phyloP scores from a whole-genome alignment of 2,329 filamentous ascomycete genomes.

The Microdochium paspali region DNA sequence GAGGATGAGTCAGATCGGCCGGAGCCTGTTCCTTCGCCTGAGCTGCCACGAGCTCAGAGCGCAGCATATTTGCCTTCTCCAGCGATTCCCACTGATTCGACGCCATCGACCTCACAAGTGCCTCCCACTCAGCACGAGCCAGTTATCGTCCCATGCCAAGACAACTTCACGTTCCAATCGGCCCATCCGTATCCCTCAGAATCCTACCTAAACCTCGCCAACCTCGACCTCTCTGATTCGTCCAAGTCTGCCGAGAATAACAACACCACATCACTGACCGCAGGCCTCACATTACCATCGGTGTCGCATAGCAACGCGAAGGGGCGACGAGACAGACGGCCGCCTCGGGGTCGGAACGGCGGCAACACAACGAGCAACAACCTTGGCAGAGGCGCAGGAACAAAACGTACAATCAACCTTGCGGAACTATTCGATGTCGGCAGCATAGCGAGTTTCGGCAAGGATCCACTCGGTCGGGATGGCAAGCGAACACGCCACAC shows the following conservation, averaged over 20 bases:
- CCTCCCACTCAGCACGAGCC: constrained; percentile 15
- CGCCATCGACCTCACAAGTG: constrained; percentile 15
- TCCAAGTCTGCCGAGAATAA: constrained; percentile 26
- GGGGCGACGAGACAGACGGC: constrained; percentile 9
- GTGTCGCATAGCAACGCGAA: constrained; percentile 2
- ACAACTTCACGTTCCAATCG: constrained; percentile 63
- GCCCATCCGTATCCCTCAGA: constrained; percentile 48
- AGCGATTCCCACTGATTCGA: constrained; percentile 24
- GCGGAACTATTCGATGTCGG: constrained; percentile 68
- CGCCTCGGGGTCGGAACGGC: constrained; percentile 8
- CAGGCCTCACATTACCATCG: constrained; percentile 1
- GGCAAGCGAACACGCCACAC: constrained; percentile 42
- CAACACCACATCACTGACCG: constrained; percentile 16
- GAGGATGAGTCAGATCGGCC: constrained; percentile 61
- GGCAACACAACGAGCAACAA: constrained; percentile 19
- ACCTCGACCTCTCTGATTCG: constrained; percentile 48
- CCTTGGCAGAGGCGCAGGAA: constrained; percentile 55
- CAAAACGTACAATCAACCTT: constrained; percentile 65
- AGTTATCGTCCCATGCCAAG: constrained; percentile 43
- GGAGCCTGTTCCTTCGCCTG: constrained; percentile 50
- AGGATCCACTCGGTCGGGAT: constrained; percentile 43
- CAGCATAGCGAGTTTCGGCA: constrained; percentile 46
- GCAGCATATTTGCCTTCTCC: constrained; percentile 24
- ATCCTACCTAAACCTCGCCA: constrained; percentile 50
- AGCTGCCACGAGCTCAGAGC: constrained; percentile 38